A percentile compares a stretch with the other conserved stretches of the same genome.
These are phyloP conservation scores for Yarrowia porcina DNA, from an alignment of 805 yeast genomes.

Conservation along the genomic window DNA sequence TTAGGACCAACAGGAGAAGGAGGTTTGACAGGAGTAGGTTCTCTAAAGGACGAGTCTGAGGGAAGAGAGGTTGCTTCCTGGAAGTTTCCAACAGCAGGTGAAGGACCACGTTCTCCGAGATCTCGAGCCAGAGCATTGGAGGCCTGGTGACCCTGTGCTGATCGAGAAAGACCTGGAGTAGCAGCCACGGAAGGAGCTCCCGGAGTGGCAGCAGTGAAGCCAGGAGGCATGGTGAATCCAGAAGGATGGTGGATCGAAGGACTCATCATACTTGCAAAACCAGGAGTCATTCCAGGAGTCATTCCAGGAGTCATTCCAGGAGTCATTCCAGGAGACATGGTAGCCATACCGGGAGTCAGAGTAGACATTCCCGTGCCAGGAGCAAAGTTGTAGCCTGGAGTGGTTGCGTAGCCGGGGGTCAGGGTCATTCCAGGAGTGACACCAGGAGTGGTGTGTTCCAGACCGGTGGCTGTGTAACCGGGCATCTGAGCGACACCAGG, in stretches of 20 bases:
- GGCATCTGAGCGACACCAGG: constrained; percentile 12
- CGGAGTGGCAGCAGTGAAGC: neutral
- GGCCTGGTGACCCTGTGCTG: neutral
- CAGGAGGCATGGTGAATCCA: constrained; percentile 4
- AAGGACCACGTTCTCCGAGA: constrained; percentile 18
- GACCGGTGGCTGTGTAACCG: constrained; percentile 17
- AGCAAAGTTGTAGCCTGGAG: neutral
- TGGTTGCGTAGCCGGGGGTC: constrained; percentile 15
- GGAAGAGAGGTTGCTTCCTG: neutral
- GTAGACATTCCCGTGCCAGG: neutral
- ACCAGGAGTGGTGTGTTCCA: constrained; percentile 16
- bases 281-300: neutral
- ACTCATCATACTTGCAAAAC: neutral
- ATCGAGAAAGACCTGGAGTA: neutral
- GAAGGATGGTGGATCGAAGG: neutral
- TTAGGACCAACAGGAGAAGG: constrained; percentile 7
- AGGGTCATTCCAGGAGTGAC: constrained; percentile 6
- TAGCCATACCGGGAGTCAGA: neutral
- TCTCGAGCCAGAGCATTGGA: neutral
- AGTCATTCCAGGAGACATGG: neutral
- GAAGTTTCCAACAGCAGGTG: neutral
- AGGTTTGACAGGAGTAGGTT: constrained; percentile 14
- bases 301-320: neutral
- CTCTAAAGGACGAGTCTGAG: constrained; percentile 15
- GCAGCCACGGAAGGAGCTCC: neutral